Evolutionary conservation across 257 asterid species (phyloP).

Genomic region (Plectranthus barbatus): DNA sequence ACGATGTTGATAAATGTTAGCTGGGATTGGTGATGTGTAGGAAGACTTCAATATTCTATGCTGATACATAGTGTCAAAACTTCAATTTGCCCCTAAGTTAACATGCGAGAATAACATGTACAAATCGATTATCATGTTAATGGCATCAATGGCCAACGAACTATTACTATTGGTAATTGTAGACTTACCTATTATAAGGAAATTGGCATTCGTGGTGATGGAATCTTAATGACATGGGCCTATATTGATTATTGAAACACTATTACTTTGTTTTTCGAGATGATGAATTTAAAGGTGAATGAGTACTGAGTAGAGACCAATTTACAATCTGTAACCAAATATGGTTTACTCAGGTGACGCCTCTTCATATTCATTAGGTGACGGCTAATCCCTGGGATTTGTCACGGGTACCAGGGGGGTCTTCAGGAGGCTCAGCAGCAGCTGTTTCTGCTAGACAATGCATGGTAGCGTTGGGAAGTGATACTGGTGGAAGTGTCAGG

Average conservation of each 20-base stretch:
- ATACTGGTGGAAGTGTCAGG: conserved; percentile 98
- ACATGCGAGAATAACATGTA: background rate
- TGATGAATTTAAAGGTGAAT: background rate
- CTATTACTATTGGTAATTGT: background rate
- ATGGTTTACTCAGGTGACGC: conserved; percentile 74
- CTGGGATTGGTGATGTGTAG: background rate
- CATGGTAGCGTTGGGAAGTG: conserved; percentile 90
- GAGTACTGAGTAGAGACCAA: conserved; percentile 2
- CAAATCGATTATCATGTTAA: background rate
- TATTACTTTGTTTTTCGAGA: background rate
- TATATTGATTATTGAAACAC: background rate
- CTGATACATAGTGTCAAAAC: background rate
- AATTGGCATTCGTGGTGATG: background rate
- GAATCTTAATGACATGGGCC: background rate
- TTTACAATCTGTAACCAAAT: conserved; percentile 33
- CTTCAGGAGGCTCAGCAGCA: conserved; percentile 98
- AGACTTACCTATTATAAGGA: background rate
- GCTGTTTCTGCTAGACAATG: conserved; percentile 97
- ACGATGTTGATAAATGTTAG: background rate
- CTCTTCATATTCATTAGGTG: conserved; percentile 77
- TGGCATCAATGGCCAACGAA: background rate
- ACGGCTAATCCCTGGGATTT: conserved; percentile 98
- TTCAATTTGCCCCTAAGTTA: background rate
- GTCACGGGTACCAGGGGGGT: conserved; percentile 96
- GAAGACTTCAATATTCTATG: background rate